These are phyloP conservation scores for Phytopythium mirpurense DNA, from an alignment of 352 stramenopile species.

Conservation along the genomic window DNA sequence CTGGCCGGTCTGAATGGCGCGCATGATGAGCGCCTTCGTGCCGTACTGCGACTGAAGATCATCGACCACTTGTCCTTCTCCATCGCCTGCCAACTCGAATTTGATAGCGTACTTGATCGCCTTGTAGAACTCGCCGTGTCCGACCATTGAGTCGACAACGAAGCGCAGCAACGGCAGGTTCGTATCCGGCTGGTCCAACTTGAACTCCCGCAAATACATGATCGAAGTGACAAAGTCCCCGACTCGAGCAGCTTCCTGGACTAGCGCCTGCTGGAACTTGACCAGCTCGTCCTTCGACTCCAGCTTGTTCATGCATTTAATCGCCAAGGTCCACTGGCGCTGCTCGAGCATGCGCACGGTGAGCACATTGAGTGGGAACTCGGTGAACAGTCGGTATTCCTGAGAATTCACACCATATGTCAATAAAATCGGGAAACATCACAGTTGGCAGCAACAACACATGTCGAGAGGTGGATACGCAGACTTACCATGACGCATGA, in stretches of 20 bases:
- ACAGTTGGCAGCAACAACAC: background rate
- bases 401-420: conserved; percentile 3
- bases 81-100: conserved; percentile 49
- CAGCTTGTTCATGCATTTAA: conserved; percentile 84
- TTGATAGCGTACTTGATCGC: conserved; percentile 87
- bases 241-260: conserved; percentile 45
- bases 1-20: conserved; percentile 54
- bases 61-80: background rate
- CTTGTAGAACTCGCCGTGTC: conserved; percentile 79
- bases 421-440: background rate
- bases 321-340: conserved; percentile 55
- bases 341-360: conserved; percentile 63
- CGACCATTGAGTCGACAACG: conserved; percentile 63
- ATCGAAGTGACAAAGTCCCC: conserved; percentile 72
- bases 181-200: conserved; percentile 40
- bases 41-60: conserved; percentile 22
- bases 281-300: conserved; percentile 29
- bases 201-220: conserved; percentile 73
- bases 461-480: background rate
- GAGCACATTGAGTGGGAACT: conserved; percentile 64
- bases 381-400: conserved; percentile 62
- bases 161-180: conserved; percentile 41
- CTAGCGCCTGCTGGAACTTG: conserved; percentile 48
- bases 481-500: conserved; percentile 48
- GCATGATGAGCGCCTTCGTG: conserved; percentile 45